phyloP scores from a whole-genome alignment of 192 early-diverging fungal species.

The Backusella sp. region DNA sequence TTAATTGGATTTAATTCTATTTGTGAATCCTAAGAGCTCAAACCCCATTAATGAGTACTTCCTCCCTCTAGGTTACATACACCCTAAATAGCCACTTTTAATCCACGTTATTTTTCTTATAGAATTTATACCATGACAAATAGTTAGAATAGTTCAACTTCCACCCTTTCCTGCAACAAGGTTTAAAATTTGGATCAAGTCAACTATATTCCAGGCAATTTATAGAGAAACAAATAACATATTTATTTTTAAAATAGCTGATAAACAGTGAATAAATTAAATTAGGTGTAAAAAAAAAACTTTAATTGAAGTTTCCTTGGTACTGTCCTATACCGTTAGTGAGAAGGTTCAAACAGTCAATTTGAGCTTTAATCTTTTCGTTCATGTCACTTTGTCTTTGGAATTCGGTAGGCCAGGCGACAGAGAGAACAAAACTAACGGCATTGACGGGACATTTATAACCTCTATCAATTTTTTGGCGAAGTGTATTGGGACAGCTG shows the following conservation, averaged over 20 bases:
- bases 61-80: too few species aligned
- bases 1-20: too few species aligned
- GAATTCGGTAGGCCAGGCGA: background rate
- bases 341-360: background rate
- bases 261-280: background rate
- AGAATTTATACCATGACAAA: too few species aligned
- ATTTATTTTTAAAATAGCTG: background rate
- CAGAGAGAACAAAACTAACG: background rate
- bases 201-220: too few species aligned
- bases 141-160: too few species aligned
- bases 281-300: background rate
- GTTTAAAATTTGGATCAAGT: too few species aligned
- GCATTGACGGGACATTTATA: background rate
- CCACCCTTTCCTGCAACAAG: too few species aligned
- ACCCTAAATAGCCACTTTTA: too few species aligned
- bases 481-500: background rate
- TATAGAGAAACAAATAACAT: too few species aligned
- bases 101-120: too few species aligned
- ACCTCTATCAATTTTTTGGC: background rate
- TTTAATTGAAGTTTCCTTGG: background rate
- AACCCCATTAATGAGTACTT: too few species aligned
- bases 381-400: background rate
- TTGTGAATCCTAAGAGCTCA: too few species aligned
- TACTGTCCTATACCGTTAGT: background rate
- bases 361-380: background rate